A percentile compares a stretch with the other conserved stretches of the same genome.
These are phyloP conservation scores for Prunus dulcis DNA, from an alignment of 306 rosid species.

Conservation along the genomic window DNA sequence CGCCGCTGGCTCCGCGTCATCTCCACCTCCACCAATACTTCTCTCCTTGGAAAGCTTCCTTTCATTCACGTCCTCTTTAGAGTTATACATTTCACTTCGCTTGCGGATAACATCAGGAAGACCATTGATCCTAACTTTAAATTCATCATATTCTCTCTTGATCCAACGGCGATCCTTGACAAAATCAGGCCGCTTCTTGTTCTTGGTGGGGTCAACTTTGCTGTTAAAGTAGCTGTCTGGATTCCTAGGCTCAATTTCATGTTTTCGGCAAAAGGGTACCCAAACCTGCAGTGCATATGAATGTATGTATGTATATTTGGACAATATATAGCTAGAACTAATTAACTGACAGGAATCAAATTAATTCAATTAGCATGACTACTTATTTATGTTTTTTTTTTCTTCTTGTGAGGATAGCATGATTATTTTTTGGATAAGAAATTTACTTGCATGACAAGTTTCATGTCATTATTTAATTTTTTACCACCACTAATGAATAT, in stretches of 20 bases:
- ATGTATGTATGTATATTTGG: neutral
- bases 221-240: constrained; percentile 75
- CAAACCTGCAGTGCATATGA: constrained; percentile 43
- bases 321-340: neutral
- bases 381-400: neutral
- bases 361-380: no score
- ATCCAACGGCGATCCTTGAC: constrained; percentile 88
- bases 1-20: constrained; percentile 39
- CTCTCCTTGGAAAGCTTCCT: constrained; percentile 46
- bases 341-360: neutral
- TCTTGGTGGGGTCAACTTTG: constrained; percentile 72
- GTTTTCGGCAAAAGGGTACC: constrained; percentile 89
- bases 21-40: constrained; percentile 22
- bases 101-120: constrained; percentile 56
- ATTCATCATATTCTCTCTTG: constrained; percentile 89
- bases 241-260: constrained; percentile 72
- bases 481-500: no score
- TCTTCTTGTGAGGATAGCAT: no score
- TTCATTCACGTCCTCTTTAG: constrained; percentile 58
- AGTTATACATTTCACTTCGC: constrained; percentile 49
- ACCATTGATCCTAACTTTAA: constrained; percentile 83
- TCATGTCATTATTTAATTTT: no score
- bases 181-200: constrained; percentile 71
- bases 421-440: no score
- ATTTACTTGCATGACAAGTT: no score